A percentile compares a stretch with the other conserved stretches of the same genome.
These are phyloP conservation scores for Cladochytrium tenue DNA, from an alignment of 371 early-diverging fungal genomes.

Conservation along the genomic window DNA sequence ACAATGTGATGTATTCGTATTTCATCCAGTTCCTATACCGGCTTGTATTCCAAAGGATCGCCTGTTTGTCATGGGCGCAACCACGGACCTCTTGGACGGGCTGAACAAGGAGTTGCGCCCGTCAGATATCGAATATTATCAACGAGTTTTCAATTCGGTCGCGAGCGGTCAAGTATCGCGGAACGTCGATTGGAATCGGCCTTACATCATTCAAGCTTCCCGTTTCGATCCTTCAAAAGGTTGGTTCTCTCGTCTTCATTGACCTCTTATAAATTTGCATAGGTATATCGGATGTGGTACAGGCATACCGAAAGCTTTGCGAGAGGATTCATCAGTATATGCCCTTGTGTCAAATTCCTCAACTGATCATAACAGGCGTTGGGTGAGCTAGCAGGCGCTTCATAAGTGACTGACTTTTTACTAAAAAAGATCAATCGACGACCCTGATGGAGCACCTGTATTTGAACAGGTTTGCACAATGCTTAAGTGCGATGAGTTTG, in stretches of 20 bases:
- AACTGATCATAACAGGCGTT: slow-evolving; percentile 80
- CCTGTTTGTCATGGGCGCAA: slow-evolving; percentile 72
- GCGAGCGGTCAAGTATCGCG: slow-evolving; percentile 69
- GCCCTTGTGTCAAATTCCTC: slow-evolving; percentile 56
- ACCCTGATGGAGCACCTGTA: slow-evolving; percentile 78
- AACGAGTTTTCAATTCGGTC: slow-evolving; percentile 74
- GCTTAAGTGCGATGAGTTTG: slow-evolving; percentile 50
- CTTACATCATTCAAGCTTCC: slow-evolving; percentile 84
- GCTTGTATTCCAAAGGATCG: slow-evolving; percentile 62
- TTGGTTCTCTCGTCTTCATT: slow-evolving; percentile 15
- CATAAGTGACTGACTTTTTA: background rate
- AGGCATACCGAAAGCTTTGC: slow-evolving; percentile 70
- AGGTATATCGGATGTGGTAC: slow-evolving; percentile 77
- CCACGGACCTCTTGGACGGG: slow-evolving; percentile 65
- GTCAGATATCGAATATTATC: slow-evolving; percentile 66
- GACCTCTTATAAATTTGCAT: background rate
- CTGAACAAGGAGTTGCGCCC: slow-evolving; percentile 24
- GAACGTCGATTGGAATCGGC: slow-evolving; percentile 61
- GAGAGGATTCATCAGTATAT: slow-evolving; percentile 45
- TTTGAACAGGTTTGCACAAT: slow-evolving; percentile 62
- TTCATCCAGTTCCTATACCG: slow-evolving; percentile 78
- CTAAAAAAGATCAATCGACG: slow-evolving; percentile 65
- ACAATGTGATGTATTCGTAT: slow-evolving; percentile 74
- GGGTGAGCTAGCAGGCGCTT: slow-evolving; percentile 36
- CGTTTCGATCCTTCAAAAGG: slow-evolving; percentile 92